phyloP scores from a whole-genome alignment of 768 basidiomycete species.

The Pleurotus ostreatus region DNA sequence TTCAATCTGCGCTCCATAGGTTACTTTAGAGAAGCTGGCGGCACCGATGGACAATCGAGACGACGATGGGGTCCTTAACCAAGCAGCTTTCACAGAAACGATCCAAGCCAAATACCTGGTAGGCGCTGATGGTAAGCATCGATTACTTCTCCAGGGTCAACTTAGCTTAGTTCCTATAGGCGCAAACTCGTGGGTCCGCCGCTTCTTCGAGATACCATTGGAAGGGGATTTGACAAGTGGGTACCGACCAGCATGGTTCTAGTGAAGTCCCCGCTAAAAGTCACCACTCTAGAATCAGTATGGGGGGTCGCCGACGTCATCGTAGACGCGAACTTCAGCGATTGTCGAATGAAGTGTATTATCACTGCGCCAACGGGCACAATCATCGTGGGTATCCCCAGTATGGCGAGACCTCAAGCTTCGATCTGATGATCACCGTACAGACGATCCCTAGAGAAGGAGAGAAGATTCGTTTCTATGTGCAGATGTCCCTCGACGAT shows the following conservation, averaged over 20 bases:
- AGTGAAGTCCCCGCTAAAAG: background rate
- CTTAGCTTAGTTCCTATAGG: slow-evolving; percentile 6
- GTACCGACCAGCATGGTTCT: background rate
- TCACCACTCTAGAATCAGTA: slow-evolving; percentile 10
- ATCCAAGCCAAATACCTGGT: slow-evolving; percentile 18
- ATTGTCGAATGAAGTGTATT: slow-evolving; percentile 13
- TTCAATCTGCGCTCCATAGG: background rate
- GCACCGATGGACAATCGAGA: background rate
- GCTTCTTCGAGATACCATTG: slow-evolving; percentile 11
- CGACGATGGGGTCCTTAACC: background rate
- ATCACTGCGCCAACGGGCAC: slow-evolving; percentile 16
- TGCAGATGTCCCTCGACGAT: slow-evolving; percentile 7
- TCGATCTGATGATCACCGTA: background rate
- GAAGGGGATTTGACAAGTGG: slow-evolving; percentile 14
- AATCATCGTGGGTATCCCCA: slow-evolving; percentile 2
- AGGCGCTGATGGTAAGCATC: slow-evolving; percentile 17
- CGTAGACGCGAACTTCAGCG: slow-evolving; percentile 15
- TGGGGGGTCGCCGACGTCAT: slow-evolving; percentile 18
- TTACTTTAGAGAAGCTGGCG: background rate
- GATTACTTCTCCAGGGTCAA: too few relatives aligned
- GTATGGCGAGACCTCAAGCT: background rate
- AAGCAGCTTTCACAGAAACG: background rate
- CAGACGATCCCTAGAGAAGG: slow-evolving; percentile 13
- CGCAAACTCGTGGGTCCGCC: slow-evolving; percentile 19
- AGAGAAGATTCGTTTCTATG: slow-evolving; percentile 12